Conservation (phyloP, 371 early-diverging fungal species). For the Batkoa obscura region DNA sequence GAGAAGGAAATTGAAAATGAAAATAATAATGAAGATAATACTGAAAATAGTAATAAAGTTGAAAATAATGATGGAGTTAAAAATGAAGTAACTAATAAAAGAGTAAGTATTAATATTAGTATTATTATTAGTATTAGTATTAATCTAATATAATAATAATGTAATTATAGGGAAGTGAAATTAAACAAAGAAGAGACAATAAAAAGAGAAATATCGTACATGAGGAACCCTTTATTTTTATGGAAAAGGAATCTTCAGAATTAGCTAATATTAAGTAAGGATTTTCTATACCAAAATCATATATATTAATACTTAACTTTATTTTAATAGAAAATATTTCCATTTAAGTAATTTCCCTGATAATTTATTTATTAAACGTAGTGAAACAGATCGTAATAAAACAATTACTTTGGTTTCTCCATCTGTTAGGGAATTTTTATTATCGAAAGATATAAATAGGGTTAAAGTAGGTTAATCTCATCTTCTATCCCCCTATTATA, state of each 20-base stretch:
- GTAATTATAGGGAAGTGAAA: slow-evolving; percentile 11
- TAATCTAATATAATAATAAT: slow-evolving; percentile 1
- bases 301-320: neutral
- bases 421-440: slow-evolving; percentile 46
- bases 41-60: neutral
- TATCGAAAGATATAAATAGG: slow-evolving; percentile 34
- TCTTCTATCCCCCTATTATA: slow-evolving; percentile 26
- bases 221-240: slow-evolving; percentile 64
- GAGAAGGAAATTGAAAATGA: slow-evolving; percentile 6
- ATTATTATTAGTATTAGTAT: slow-evolving; percentile 3
- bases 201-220: slow-evolving; percentile 10
- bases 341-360: slow-evolving; percentile 33
- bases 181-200: neutral
- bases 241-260: slow-evolving; percentile 30
- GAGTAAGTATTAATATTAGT: slow-evolving; percentile 10
- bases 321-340: neutral
- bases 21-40: slow-evolving; percentile 10
- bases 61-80: slow-evolving; percentile 6
- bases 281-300: slow-evolving; percentile 3
- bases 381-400: slow-evolving; percentile 41
- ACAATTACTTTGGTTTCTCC: slow-evolving; percentile 64
- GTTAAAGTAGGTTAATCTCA: slow-evolving; percentile 79
- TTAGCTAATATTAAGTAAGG: slow-evolving; percentile 23
- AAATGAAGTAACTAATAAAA: slow-evolving; percentile 9
- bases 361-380: slow-evolving; percentile 66